Base-by-base conservation (phyloP, 176 grass and related monocot species). In the Alloteropsis semialata region DNA sequence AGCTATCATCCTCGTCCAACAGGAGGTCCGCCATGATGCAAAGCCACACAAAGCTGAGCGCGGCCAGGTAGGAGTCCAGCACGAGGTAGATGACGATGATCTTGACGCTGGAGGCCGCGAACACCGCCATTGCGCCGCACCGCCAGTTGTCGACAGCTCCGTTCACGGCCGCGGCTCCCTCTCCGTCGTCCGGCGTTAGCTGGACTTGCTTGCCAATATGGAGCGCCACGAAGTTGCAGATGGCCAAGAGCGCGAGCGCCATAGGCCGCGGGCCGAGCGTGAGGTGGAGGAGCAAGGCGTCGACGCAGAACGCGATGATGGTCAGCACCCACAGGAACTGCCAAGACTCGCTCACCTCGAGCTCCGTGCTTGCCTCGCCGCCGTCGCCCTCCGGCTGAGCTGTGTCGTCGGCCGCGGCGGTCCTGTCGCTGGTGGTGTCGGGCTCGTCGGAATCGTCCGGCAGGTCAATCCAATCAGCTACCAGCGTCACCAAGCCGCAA, bases 61-160 rank as follows among this genome's bases (percentile, higher is more conserved):
- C 30, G 4, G 48, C 76, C 19, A 75, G 1, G 82, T 7, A 38
- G 2, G 32, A 59, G 69, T 44, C 51, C 41, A 81, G 41, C 82
- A 69, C 12, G 60, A 75, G 13, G 87, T 65, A 49, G 69, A 66
- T 18, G 60, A 2, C 69, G 0, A 67, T 11, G 49, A 76, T 15
- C 82, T 89, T 84, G 57, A 36, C 30, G 19, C 54, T 1, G 82
- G 54, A 72, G 32, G 59, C 82, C n/a, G n/a, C 57, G 16, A 75
- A 32, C 60, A 75, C 69, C 41, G 25, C 50, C 36, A 37, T 28
- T 5, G 37, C 66, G 0, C 49, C 48, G 3, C 1, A 1, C 10
- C 29, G 8, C 74, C 86, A 79, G 57, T 29, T 74, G 46, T 3
- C 7, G 29, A 73, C 67, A 10, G 25, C 62, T 4, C 8, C 61